phyloP scores from a whole-genome alignment of 2,329 filamentous ascomycete genomes.

The Arachnomyces sp. region DNA sequence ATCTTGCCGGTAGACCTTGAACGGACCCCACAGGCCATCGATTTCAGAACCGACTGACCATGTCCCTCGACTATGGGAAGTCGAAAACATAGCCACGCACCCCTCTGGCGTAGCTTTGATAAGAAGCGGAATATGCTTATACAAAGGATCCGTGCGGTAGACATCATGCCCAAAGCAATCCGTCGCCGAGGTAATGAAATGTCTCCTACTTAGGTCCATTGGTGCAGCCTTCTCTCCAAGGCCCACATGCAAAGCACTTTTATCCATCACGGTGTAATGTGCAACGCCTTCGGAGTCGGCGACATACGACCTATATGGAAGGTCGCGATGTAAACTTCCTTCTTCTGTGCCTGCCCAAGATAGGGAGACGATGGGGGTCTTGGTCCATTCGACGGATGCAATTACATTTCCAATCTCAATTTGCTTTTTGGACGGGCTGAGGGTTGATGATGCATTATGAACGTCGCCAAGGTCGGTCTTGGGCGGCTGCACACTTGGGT shows the following conservation, averaged over 20 bases:
- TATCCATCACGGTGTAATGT: constrained; percentile 57
- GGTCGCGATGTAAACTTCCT: constrained; percentile 50
- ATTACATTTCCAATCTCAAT: constrained; percentile 43
- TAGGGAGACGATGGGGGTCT: constrained; percentile 51
- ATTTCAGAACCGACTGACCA: constrained; percentile 64
- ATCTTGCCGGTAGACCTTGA: constrained; percentile 66
- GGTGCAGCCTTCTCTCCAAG: constrained; percentile 65
- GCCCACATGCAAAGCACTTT: constrained; percentile 57
- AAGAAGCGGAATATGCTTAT: constrained; percentile 66
- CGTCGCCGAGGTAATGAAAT: constrained; percentile 59
- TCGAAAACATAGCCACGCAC: constrained; percentile 60
- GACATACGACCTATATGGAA: constrained; percentile 58
- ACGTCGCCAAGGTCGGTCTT: constrained; percentile 26
- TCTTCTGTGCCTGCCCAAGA: constrained; percentile 42
- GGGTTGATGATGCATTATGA: constrained; percentile 25
- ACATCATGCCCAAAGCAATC: constrained; percentile 68
- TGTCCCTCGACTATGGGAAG: constrained; percentile 54
- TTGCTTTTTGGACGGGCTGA: constrained; percentile 27
- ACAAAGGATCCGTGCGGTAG: constrained; percentile 61
- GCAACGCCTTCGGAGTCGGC: constrained; percentile 54
- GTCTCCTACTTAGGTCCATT: constrained; percentile 60
- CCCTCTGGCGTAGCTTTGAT: constrained; percentile 59
- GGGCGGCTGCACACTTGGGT: constrained; percentile 50
- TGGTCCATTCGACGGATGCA: constrained; percentile 52
- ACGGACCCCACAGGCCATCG: constrained; percentile 66